Evolutionary conservation across 164 flowering plant species (phyloP).

Genomic region (Houttuynia cordata): DNA sequence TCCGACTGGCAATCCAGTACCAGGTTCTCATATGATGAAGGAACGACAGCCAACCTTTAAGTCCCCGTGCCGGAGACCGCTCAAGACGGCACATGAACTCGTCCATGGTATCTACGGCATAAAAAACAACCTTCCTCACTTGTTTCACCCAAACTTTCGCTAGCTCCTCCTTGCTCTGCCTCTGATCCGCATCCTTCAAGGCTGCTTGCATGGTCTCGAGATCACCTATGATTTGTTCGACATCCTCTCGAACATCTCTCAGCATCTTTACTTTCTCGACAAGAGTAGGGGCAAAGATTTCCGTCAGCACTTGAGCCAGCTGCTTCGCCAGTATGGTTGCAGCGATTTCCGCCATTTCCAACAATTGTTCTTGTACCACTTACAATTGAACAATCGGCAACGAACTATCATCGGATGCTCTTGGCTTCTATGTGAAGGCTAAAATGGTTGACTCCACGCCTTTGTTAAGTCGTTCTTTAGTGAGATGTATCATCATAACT

Average conservation of each 20-base stretch:
- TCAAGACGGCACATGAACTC: not conserved
- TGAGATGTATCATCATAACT: too few species aligned
- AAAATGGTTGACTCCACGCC: too few species aligned
- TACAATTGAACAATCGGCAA: too few species aligned
- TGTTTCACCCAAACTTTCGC: not conserved
- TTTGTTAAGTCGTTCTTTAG: too few species aligned
- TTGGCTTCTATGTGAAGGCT: too few species aligned
- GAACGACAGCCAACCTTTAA: not conserved
- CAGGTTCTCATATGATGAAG: constrained; percentile 10
- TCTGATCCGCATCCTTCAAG: not conserved
- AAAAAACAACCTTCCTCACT: not conserved
- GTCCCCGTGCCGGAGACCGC: not conserved
- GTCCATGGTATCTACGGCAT: constrained; percentile 1
- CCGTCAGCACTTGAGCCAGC: too few species aligned
- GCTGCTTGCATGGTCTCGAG: not conserved
- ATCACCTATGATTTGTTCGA: not conserved
- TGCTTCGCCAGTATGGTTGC: not conserved
- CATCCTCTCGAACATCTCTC: not conserved
- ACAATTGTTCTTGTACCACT: too few species aligned
- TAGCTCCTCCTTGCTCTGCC: not conserved
- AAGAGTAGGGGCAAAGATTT: not conserved
- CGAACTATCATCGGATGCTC: too few species aligned
- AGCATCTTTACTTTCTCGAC: not conserved
- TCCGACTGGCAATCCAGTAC: constrained; percentile 17
- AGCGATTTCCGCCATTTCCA: not conserved